Evolutionary conservation across 495 filamentous ascomycete species (phyloP), one percentile per base, ranked within the genome.

Genomic region (Aspergillus cavernicola): DNA sequence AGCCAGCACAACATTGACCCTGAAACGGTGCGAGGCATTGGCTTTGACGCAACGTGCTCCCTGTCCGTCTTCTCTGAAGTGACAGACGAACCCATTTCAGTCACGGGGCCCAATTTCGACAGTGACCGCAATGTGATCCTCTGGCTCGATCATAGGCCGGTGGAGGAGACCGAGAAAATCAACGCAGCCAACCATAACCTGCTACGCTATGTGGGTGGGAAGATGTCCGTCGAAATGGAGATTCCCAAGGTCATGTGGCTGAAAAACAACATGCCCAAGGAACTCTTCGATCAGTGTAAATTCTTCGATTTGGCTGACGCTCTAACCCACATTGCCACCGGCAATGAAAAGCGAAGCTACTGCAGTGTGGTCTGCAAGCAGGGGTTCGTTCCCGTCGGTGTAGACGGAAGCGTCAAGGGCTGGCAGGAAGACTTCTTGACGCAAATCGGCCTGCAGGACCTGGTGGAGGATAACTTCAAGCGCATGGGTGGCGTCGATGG

Each of bases 181-280:
- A 97, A 97, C 71, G 84, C 84, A 12, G 96, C 93, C 2, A 81
- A 85, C 43, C 93, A 97, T 73, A 89, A 90, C 58, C 77, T 98
- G n/a, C 80, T 98, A 31, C 85, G 88, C 43, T 98, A 97, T 68
- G 92, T 98, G 5, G 93, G 93, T 40, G 92, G 93, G 33, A 92
- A 83, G 60, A 97, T 98, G 93, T 95, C 88, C 61, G 88, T 95
- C 58, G 93, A 98, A 75, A 98, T 98, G 93, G 93, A 98, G 66
- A 90, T 97, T 22, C 93, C 93, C 20, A 98, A 98, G 65, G 89
- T 96, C 1, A 76, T 97, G 20, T 98, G 93, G 93, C 74, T 98
- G 59, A 97, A 97, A 78, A 93, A 95, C 64, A 78, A 97, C 69
- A 97, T 98, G 93, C 88, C 93, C n/a, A 76, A 84, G 45, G 89